Evolutionary conservation across 306 rosid genomes (phyloP).

Genomic region (Carpinus viminea): DNA sequence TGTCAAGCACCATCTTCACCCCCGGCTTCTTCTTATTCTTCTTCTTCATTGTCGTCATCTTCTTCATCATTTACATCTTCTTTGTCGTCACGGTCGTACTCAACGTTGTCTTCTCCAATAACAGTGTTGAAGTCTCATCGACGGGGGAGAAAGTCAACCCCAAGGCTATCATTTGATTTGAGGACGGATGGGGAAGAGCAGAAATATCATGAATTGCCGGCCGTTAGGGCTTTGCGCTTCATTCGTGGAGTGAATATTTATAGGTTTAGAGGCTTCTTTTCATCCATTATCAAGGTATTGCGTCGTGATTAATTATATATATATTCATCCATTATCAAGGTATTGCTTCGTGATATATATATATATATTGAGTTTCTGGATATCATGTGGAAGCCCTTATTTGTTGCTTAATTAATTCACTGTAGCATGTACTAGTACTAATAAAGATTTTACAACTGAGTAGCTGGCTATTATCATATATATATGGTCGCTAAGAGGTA

Average conservation of each 20-base stretch:
- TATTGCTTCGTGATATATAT: slow-evolving; percentile 32
- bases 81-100: slow-evolving; percentile 16
- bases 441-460: background rate
- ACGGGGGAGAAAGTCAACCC: slow-evolving; percentile 7
- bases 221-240: slow-evolving; percentile 25
- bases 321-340: slow-evolving; percentile 53
- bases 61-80: slow-evolving; percentile 34
- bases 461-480: too few species aligned
- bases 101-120: slow-evolving; percentile 48
- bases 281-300: slow-evolving; percentile 52
- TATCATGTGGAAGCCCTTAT: background rate
- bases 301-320: slow-evolving; percentile 25
- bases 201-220: slow-evolving; percentile 25
- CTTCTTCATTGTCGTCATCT: slow-evolving; percentile 30
- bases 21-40: slow-evolving; percentile 15
- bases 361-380: background rate
- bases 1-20: background rate
- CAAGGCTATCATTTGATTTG: slow-evolving; percentile 13
- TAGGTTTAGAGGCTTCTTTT: slow-evolving; percentile 41
- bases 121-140: background rate
- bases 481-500: too few species aligned
- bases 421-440: slow-evolving; percentile 1
- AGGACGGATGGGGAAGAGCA: slow-evolving; percentile 22
- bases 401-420: background rate
- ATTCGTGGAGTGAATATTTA: slow-evolving; percentile 9